Percentiles rank a stretch among this genome's conserved stretches.
phyloP scores from a whole-genome alignment of 441 rosid genomes.

The Kokia cookei region DNA sequence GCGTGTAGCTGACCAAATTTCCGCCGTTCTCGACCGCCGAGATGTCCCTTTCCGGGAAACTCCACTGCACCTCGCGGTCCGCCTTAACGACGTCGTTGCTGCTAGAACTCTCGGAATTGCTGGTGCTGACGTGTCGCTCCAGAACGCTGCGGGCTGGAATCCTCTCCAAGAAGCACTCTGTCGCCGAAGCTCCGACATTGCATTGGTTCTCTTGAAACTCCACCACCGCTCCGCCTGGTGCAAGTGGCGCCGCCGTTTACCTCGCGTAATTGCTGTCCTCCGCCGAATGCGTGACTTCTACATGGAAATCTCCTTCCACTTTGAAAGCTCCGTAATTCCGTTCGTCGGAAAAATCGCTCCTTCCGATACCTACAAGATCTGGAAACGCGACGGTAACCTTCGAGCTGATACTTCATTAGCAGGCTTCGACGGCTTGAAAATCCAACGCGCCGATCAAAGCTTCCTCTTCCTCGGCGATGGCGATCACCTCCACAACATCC shows the following conservation, averaged over 20 bases:
- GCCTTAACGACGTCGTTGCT: constrained; percentile 52
- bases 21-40: constrained; percentile 67
- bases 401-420: constrained; percentile 83
- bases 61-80: constrained; percentile 82
- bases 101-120: constrained; percentile 35
- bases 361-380: constrained; percentile 88
- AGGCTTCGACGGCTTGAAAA: constrained; percentile 86
- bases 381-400: constrained; percentile 88
- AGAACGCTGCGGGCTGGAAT: constrained; percentile 76
- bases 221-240: constrained; percentile 77
- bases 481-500: constrained; percentile 38
- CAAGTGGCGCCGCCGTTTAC: constrained; percentile 80
- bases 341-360: constrained; percentile 87
- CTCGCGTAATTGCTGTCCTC: constrained; percentile 57
- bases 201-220: constrained; percentile 40
- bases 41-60: constrained; percentile 81
- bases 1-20: constrained; percentile 53
- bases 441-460: constrained; percentile 84
- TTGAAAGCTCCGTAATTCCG: constrained; percentile 94
- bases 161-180: constrained; percentile 80
- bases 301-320: constrained; percentile 91
- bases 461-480: constrained; percentile 87
- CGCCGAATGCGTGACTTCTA: constrained; percentile 90
- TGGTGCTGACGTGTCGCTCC: constrained; percentile 48
- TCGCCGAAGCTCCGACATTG: constrained; percentile 56